phyloP scores from a whole-genome alignment of 2,329 filamentous ascomycete genomes.

The Aureobasidium sp. region DNA sequence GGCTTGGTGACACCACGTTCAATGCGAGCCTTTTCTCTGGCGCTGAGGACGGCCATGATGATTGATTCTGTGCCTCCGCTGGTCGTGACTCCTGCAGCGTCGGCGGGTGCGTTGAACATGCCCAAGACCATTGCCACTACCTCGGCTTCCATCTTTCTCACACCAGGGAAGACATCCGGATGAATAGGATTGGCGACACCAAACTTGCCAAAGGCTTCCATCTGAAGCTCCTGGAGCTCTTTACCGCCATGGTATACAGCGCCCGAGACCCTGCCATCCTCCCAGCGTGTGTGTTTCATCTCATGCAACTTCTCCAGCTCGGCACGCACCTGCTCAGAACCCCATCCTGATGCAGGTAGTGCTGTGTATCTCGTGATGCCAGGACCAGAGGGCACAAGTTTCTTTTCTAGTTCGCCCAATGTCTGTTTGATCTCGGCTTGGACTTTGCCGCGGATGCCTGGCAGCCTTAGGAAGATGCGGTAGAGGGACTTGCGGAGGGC shows the following conservation, averaged over 20 bases:
- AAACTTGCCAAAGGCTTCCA: conserved; percentile 88
- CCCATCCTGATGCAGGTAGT: conserved; percentile 78
- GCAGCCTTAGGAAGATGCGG: conserved; percentile 74
- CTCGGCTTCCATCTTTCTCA: conserved; percentile 98
- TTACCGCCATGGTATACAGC: conserved; percentile 94
- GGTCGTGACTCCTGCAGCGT: conserved; percentile 79
- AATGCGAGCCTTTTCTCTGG: conserved; percentile 76
- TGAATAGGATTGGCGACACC: conserved; percentile 95
- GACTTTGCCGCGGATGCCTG: conserved; percentile 79
- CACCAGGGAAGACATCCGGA: conserved; percentile 94
- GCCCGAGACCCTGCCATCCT: conserved; percentile 88
- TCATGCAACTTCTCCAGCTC: conserved; percentile 71
- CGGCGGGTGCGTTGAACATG: conserved; percentile 81
- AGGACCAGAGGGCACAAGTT: conserved; percentile 67
- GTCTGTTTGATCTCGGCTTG: conserved; percentile 75
- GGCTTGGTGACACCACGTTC: conserved; percentile 87
- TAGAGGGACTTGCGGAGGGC: conserved; percentile 66
- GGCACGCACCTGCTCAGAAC: conserved; percentile 64
- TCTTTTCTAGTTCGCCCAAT: conserved; percentile 70
- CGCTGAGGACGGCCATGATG: conserved; percentile 85
- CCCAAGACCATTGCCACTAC: conserved; percentile 79
- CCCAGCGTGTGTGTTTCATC: conserved; percentile 94
- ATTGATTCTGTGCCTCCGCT: conserved; percentile 95
- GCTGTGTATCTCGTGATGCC: conserved; percentile 64
- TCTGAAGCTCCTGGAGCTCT: conserved; percentile 72